Evolutionary conservation across 192 early-diverging fungal genomes (phyloP).

Genomic region (Phlyctochytrium bullatum): DNA sequence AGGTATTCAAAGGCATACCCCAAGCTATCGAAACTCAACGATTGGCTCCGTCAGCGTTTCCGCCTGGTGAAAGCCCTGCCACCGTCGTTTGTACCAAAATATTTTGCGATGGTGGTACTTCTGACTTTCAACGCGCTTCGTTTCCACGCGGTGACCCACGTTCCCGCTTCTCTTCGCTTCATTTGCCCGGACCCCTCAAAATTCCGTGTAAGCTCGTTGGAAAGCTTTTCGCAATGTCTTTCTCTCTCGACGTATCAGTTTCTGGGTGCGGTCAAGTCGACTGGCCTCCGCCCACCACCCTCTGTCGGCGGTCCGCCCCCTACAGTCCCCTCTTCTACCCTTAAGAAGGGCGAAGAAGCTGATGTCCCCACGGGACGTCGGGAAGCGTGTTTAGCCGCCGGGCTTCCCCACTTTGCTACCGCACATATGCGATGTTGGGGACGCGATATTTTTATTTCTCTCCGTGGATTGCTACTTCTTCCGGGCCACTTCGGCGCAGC

Average conservation of each 20-base stretch:
- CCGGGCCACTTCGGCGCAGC: conserved; percentile 85
- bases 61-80: conserved; percentile 68
- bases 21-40: background rate
- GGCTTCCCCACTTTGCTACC: conserved; percentile 90
- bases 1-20: background rate
- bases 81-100: conserved; percentile 87
- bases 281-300: conserved; percentile 68
- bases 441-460: conserved; percentile 93
- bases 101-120: conserved; percentile 83
- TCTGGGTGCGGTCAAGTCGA: conserved; percentile 76
- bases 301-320: conserved; percentile 7
- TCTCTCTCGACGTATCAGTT: conserved; percentile 83
- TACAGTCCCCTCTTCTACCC: no score
- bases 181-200: conserved; percentile 65
- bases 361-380: conserved; percentile 19
- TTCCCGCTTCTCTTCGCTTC: conserved; percentile 51
- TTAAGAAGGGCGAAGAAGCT: no score
- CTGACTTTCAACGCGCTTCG: conserved; percentile 74
- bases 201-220: conserved; percentile 53
- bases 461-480: conserved; percentile 78
- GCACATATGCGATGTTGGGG: conserved; percentile 97
- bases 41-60: conserved; percentile 54
- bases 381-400: conserved; percentile 76
- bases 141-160: background rate
- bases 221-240: conserved; percentile 68